phyloP scores from a whole-genome alignment of 164 flowering plant species.

The Piper betle region DNA sequence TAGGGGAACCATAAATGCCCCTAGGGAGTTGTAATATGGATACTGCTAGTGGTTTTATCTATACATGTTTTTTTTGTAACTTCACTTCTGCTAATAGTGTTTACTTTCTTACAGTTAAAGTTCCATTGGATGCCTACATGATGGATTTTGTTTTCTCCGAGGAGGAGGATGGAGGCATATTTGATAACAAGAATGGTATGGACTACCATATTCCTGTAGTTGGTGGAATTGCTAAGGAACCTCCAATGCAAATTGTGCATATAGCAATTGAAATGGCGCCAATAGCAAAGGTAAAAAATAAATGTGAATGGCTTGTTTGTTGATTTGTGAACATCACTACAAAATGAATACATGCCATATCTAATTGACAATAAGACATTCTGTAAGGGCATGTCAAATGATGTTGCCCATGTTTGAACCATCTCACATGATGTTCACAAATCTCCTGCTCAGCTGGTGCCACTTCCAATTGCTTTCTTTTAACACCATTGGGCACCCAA shows the following conservation, averaged over 20 bases:
- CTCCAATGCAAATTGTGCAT: slow-evolving; percentile 93
- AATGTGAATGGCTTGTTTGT: background rate
- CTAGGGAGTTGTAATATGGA: background rate
- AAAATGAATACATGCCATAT: too few relatives aligned
- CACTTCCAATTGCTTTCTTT: too few relatives aligned
- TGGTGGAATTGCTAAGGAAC: slow-evolving; percentile 74
- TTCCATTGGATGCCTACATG: slow-evolving; percentile 91
- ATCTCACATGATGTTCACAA: too few relatives aligned
- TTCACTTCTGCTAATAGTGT: background rate
- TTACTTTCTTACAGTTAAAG: slow-evolving; percentile 47
- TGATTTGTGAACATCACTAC: background rate
- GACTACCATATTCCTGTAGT: slow-evolving; percentile 90
- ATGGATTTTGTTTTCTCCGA: slow-evolving; percentile 99
- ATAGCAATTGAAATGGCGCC: slow-evolving; percentile 99
- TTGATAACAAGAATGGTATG: slow-evolving; percentile 74
- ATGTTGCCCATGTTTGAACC: too few relatives aligned
- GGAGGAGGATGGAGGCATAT: slow-evolving; percentile 83
- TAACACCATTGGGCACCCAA: too few relatives aligned
- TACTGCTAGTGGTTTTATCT: background rate
- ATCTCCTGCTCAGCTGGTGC: too few relatives aligned
- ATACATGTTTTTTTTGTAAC: background rate
- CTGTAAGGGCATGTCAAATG: too few relatives aligned
- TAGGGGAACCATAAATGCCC: background rate
- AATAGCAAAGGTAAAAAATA: slow-evolving; percentile 69
- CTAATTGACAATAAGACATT: too few relatives aligned